phyloP scores from a whole-genome alignment of 208 protist genomes.

The Trypanosoma scelopori region DNA sequence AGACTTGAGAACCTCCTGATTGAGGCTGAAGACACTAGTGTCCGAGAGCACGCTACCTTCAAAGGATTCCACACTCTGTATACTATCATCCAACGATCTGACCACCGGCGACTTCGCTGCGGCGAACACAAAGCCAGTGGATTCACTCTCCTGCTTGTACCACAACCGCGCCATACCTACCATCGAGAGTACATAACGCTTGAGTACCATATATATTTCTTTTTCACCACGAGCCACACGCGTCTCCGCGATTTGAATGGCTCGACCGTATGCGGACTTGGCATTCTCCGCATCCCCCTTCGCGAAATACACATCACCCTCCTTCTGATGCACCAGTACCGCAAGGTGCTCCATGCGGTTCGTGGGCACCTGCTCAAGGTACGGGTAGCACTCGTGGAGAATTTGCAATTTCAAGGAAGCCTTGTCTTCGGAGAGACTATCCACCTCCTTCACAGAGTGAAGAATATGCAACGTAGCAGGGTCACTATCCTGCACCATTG shows the following conservation, averaged over 20 bases:
- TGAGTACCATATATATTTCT: slow-evolving; percentile 84
- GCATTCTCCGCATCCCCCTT: slow-evolving; percentile 53
- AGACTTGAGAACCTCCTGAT: slow-evolving; percentile 71
- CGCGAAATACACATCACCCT: slow-evolving; percentile 67
- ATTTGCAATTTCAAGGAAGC: slow-evolving; percentile 45
- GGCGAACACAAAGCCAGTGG: slow-evolving; percentile 61
- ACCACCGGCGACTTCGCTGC: slow-evolving; percentile 14
- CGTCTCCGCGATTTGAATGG: slow-evolving; percentile 77
- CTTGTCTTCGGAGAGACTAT: slow-evolving; percentile 41
- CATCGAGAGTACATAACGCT: slow-evolving; percentile 82
- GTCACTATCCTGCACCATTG: slow-evolving; percentile 52
- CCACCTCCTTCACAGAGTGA: slow-evolving; percentile 56
- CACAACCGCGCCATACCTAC: slow-evolving; percentile 78
- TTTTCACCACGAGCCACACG: slow-evolving; percentile 72
- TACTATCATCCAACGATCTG: slow-evolving; percentile 20
- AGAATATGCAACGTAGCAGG: slow-evolving; percentile 56
- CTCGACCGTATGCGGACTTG: slow-evolving; percentile 64
- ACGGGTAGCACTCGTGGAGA: slow-evolving; percentile 64
- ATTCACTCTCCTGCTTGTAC: slow-evolving; percentile 78
- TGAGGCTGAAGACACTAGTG: slow-evolving; percentile 76
- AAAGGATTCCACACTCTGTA: slow-evolving; percentile 47
- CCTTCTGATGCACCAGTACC: slow-evolving; percentile 77
- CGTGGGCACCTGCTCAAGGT: slow-evolving; percentile 57
- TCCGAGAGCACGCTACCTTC: slow-evolving; percentile 59
- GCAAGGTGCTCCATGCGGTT: slow-evolving; percentile 67